phyloP scores from a whole-genome alignment of 2,329 filamentous ascomycete genomes.

The Neofusicoccum sp. region DNA sequence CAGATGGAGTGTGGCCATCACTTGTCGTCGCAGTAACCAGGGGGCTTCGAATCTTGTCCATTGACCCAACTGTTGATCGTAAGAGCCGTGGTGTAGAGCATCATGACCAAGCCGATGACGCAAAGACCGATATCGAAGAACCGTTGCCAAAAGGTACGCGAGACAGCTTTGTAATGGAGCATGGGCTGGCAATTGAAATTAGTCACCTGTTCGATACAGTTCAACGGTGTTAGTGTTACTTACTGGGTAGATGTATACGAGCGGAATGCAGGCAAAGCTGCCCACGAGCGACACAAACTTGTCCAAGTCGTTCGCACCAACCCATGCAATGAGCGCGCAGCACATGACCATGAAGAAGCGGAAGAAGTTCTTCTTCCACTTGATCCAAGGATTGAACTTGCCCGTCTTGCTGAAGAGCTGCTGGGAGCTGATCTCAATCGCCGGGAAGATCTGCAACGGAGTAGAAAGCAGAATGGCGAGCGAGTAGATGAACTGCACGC shows the following conservation, averaged over 20 bases:
- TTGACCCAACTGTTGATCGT: conserved; percentile 85
- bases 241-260: conserved; percentile 97
- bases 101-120: conserved; percentile 79
- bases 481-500: conserved; percentile 95
- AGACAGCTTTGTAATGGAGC: conserved; percentile 81
- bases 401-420: conserved; percentile 90
- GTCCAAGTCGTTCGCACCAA: conserved; percentile 87
- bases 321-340: conserved; percentile 86
- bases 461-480: conserved; percentile 94
- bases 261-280: conserved; percentile 94
- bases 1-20: not conserved
- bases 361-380: conserved; percentile 99
- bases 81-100: conserved; percentile 86
- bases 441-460: conserved; percentile 93
- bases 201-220: conserved; percentile 25
- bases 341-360: conserved; percentile 88
- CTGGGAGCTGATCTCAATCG: conserved; percentile 94
- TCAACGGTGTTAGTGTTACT: conserved; percentile 41
- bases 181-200: conserved; percentile 63
- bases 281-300: conserved; percentile 97
- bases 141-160: conserved; percentile 65
- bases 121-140: conserved; percentile 72
- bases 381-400: conserved; percentile 97
- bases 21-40: conserved; percentile 61
- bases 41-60: conserved; percentile 51